phyloP scores from a whole-genome alignment of 2,329 filamentous ascomycete genomes.

The Tympanopsis confertula region DNA sequence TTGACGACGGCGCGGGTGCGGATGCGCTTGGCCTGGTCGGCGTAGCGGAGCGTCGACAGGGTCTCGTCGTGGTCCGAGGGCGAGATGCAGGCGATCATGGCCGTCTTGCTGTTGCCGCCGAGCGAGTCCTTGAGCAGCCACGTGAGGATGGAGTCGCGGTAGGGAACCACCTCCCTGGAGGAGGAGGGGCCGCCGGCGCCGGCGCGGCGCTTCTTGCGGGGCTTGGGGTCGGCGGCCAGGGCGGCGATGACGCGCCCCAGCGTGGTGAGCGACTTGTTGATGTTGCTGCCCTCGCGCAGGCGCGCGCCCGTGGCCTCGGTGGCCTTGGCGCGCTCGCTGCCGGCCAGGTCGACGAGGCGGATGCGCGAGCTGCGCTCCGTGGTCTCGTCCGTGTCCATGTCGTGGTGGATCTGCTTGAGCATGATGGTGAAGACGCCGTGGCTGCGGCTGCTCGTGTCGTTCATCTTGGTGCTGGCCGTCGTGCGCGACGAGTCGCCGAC shows the following conservation, averaged over 20 bases:
- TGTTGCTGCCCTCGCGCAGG: slow-evolving; percentile 88
- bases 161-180: slow-evolving; percentile 68
- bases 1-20: slow-evolving; percentile 90
- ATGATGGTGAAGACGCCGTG: slow-evolving; percentile 98
- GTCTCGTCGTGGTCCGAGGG: slow-evolving; percentile 96
- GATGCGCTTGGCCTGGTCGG: slow-evolving; percentile 95
- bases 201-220: slow-evolving; percentile 42
- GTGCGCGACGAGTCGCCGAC: slow-evolving; percentile 80
- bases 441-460: slow-evolving; percentile 90
- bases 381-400: slow-evolving; percentile 92
- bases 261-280: slow-evolving; percentile 97
- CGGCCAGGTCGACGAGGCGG: slow-evolving; percentile 85
- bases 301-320: slow-evolving; percentile 89
- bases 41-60: slow-evolving; percentile 87
- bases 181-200: slow-evolving; percentile 32
- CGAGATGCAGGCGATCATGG: slow-evolving; percentile 97
- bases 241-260: slow-evolving; percentile 92
- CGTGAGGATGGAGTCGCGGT: slow-evolving; percentile 73
- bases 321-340: slow-evolving; percentile 85
- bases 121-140: slow-evolving; percentile 92
- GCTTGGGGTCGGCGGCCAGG: slow-evolving; percentile 58
- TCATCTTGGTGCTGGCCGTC: slow-evolving; percentile 94
- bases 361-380: slow-evolving; percentile 91
- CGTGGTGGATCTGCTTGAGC: slow-evolving; percentile 95
- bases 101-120: slow-evolving; percentile 93